Percentiles rank a stretch among this genome's conserved stretches.
Evolutionary conservation across 2,329 filamentous ascomycete species (phyloP).

Genomic region (Colletotrichum musicola): DNA sequence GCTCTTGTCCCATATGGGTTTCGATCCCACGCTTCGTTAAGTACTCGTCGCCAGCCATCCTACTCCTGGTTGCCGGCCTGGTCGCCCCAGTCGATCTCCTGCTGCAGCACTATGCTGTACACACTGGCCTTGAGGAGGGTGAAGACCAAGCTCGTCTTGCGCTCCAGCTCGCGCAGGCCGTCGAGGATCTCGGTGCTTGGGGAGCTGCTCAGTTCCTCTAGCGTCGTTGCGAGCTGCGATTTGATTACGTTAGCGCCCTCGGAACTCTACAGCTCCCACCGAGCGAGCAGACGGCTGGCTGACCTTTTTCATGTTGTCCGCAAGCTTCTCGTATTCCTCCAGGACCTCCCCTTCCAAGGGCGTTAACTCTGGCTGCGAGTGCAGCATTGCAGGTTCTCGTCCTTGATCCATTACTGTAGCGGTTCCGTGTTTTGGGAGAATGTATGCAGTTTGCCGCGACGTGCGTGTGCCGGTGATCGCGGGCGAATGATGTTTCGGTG

Average conservation of each 20-base stretch:
- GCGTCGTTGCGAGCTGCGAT: slow-evolving; percentile 68
- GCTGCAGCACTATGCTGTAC: slow-evolving; percentile 98
- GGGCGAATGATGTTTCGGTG: slow-evolving; percentile 23
- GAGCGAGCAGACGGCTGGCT: slow-evolving; percentile 35
- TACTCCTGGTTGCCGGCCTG: slow-evolving; percentile 52
- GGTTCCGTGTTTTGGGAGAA: not conserved
- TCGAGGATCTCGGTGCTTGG: slow-evolving; percentile 88
- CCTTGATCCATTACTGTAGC: slow-evolving; percentile 30
- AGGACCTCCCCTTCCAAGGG: slow-evolving; percentile 94
- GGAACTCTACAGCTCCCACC: not conserved
- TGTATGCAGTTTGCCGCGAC: slow-evolving; percentile 9
- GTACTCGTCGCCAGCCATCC: slow-evolving; percentile 36
- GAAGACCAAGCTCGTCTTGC: slow-evolving; percentile 95
- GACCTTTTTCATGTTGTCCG: slow-evolving; percentile 93
- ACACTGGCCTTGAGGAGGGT: slow-evolving; percentile 97
- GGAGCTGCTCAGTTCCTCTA: slow-evolving; percentile 74
- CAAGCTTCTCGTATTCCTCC: slow-evolving; percentile 89
- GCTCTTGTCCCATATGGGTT: not conserved
- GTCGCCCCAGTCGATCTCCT: slow-evolving; percentile 86
- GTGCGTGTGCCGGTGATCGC: not conserved
- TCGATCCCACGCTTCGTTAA: not conserved
- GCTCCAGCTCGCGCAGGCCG: slow-evolving; percentile 86
- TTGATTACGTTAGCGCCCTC: not conserved
- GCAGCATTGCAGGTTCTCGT: slow-evolving; percentile 45
- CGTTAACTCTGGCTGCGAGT: slow-evolving; percentile 69